A percentile compares a stretch with the other conserved stretches of the same genome.
These are phyloP conservation scores for Pterulicium gracile DNA, from an alignment of 1,284 basidiomycete genomes.

Conservation along the genomic window DNA sequence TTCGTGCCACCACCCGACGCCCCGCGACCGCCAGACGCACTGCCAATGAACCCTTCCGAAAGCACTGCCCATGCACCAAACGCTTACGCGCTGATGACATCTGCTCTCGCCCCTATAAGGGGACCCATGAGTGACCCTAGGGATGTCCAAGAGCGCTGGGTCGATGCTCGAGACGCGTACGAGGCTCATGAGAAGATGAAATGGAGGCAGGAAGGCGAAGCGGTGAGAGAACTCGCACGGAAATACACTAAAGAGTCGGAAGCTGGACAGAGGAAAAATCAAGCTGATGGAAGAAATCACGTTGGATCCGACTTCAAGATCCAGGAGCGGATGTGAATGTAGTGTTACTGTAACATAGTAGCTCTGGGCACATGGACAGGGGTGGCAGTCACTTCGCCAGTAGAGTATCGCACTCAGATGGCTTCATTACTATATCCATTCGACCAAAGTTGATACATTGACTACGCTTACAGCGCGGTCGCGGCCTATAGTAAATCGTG, in stretches of 20 bases:
- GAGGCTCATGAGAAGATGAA: conserved; percentile 67
- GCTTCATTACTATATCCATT: too few species aligned
- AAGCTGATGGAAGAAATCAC: too few species aligned
- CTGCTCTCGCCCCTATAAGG: conserved; percentile 46
- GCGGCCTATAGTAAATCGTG: conserved; percentile 49
- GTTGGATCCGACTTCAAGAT: too few species aligned
- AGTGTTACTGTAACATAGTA: too few species aligned
- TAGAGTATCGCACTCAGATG: too few species aligned
- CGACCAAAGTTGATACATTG: too few species aligned
- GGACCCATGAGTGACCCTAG: conserved; percentile 51
- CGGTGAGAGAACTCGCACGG: conserved; percentile 21
- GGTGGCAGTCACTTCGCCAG: too few species aligned
- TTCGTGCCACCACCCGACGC: conserved; percentile 57
- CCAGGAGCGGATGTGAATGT: too few species aligned
- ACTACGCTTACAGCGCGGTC: too few species aligned
- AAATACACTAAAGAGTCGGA: too few species aligned
- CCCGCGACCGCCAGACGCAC: conserved; percentile 35
- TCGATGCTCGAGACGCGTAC: conserved; percentile 68
- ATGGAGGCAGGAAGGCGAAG: conserved; percentile 55
- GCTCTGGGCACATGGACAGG: too few species aligned
- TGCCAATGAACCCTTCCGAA: conserved; percentile 29
- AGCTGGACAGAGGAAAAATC: too few species aligned
- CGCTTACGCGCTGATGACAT: conserved; percentile 53
- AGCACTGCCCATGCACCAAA: conserved; percentile 48
- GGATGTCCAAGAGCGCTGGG: conserved; percentile 85